Base-by-base conservation (phyloP, 352 stramenopile species). In the Pythium brassicae region DNA sequence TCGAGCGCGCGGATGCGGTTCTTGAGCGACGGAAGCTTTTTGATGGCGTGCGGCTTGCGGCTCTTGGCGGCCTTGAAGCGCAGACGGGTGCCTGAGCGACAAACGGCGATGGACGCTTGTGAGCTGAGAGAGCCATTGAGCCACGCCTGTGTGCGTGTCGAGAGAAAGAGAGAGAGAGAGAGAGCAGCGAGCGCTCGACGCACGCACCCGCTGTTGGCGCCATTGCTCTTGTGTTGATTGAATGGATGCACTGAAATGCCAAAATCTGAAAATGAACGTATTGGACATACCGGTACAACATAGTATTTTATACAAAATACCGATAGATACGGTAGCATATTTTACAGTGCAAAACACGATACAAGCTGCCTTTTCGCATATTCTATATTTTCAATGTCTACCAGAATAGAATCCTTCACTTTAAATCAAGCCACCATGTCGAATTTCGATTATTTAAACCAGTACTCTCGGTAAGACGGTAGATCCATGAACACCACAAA, bases 11-110 rank as follows among this genome's bases (percentile, higher is more conserved):
- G 83, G 47, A 92, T 92, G 57, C 79, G 83, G 55, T 92, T 92
- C 70, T 92, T 92, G 50, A 91, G 72, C 34, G 83, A 92, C 50
- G 78, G 83, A 11, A 83, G 59, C 56, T 92, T 92, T 63, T 91
- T 92, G 44, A 56, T 40, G 11, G 35, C 34, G 29, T 64, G 63
- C 19, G 74, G 72, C 42, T 86, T 87, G 62, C 85, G 88, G 27
- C 60, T 55, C 22, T 65, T 71, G 43, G 69, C 62, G 47, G 85
- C 77, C 55, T 90, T 82, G 52, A 87, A 84, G 59, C 83, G 83
- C 35, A 92, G 65, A 32, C 83, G 83, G 12, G 78, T 92, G 29
- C 83, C 83, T 90, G 45, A 2, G 4, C 37, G 9, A 19, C 40
- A 46, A 7, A 20, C 39, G 22, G n/a, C 17, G 39, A 23, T 19